phyloP scores from a whole-genome alignment of 192 early-diverging fungal genomes.

The Backusella sp. region DNA sequence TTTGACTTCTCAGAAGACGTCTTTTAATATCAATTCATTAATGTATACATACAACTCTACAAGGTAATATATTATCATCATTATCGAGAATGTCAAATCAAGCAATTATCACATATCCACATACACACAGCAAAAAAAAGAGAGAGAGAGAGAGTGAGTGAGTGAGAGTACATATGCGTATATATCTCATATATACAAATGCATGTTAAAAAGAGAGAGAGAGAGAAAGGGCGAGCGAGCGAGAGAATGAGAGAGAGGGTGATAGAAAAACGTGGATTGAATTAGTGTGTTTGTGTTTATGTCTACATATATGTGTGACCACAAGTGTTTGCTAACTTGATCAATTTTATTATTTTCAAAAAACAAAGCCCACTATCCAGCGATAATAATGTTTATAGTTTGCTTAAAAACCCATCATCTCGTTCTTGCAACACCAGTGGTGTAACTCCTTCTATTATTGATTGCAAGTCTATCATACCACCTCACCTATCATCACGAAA shows the following conservation, averaged over 20 bases:
- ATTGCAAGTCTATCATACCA: conserved; percentile 7
- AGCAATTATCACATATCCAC: neutral
- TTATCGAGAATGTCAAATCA: conserved; percentile 1
- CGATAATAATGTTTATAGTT: neutral
- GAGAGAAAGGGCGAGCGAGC: neutral
- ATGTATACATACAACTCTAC: conserved; percentile 1
- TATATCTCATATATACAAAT: neutral
- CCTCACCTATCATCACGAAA: neutral
- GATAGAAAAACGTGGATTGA: neutral
- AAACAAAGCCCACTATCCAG: neutral
- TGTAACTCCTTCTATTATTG: conserved; percentile 1
- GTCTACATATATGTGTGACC: neutral
- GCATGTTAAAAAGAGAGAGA: neutral
- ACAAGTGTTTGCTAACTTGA: conserved; percentile 1
- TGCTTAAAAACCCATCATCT: neutral
- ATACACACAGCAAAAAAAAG: neutral
- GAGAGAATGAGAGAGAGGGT: neutral
- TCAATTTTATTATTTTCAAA: neutral
- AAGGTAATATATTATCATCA: neutral
- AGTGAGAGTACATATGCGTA: neutral
- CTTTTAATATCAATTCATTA: conserved; percentile 13
- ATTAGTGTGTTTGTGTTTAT: neutral
- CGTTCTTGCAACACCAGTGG: neutral
- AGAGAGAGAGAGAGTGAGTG: neutral
- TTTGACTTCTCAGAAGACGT: neutral